Evolutionary conservation across 352 stramenopile genomes (phyloP).

Genomic region (Phytophthora vignae): DNA sequence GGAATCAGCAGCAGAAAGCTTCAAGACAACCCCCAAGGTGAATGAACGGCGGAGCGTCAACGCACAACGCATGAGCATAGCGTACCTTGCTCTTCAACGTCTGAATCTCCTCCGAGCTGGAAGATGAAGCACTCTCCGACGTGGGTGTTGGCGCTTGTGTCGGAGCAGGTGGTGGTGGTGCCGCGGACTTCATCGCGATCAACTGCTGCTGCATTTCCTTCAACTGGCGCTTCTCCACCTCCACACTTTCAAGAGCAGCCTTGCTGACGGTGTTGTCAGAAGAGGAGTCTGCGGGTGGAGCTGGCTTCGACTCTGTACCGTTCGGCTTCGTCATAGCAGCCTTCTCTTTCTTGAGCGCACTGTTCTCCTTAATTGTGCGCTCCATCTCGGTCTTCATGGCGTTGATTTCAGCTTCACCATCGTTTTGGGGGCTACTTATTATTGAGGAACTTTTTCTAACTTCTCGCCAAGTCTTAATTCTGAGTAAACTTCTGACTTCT

Average conservation of each 20-base stretch:
- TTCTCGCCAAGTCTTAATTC: too few species aligned
- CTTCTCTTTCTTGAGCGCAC: conserved; percentile 38
- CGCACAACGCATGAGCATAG: background rate
- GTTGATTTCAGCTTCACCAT: conserved; percentile 65
- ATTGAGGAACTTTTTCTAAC: too few species aligned
- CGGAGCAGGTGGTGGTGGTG: conserved; percentile 17
- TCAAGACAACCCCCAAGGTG: background rate
- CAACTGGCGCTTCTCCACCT: conserved; percentile 74
- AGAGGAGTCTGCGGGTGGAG: background rate
- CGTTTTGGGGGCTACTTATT: conserved; percentile 16
- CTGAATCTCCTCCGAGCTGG: conserved; percentile 52
- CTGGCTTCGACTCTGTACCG: conserved; percentile 14
- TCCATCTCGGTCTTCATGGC: conserved; percentile 82
- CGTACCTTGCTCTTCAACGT: conserved; percentile 67
- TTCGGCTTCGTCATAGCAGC: conserved; percentile 18
- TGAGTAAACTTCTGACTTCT: too few species aligned
- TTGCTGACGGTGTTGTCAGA: conserved; percentile 37
- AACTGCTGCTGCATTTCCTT: conserved; percentile 75
- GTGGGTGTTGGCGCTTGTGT: conserved; percentile 13
- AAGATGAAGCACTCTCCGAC: background rate
- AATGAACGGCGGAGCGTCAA: background rate
- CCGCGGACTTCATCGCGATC: conserved; percentile 19
- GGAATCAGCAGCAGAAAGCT: conserved; percentile 50
- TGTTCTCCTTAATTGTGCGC: conserved; percentile 76
- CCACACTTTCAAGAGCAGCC: conserved; percentile 55